Evolutionary conservation across 2,329 filamentous ascomycete genomes (phyloP).

Genomic region (Pseudogymnoascus sp.): DNA sequence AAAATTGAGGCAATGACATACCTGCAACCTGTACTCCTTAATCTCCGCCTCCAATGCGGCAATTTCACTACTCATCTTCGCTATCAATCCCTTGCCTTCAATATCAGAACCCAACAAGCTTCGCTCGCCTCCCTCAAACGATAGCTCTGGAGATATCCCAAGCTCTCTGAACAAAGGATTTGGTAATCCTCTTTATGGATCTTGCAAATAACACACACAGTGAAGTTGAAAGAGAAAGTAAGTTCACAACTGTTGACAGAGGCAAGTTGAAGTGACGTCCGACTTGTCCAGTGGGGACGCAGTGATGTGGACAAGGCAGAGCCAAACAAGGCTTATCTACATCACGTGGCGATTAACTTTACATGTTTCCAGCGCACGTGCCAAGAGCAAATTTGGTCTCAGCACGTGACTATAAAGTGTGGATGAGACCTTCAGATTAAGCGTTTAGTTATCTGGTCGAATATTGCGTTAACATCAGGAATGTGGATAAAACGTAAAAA

Average conservation of each 20-base stretch:
- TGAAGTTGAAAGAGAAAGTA: background rate
- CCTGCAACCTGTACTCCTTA: constrained; percentile 53
- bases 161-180: background rate
- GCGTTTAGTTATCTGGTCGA: too few species aligned
- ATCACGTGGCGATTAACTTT: background rate
- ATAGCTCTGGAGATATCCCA: background rate
- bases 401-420: background rate
- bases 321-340: background rate
- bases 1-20: constrained; percentile 21
- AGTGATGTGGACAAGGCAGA: background rate
- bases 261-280: background rate
- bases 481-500: too few species aligned
- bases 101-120: background rate
- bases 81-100: background rate
- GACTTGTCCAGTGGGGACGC: background rate
- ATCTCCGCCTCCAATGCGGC: constrained; percentile 36
- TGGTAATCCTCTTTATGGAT: background rate
- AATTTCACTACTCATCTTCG: constrained; percentile 24
- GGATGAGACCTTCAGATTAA: too few species aligned
- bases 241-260: background rate
- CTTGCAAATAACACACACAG: background rate
- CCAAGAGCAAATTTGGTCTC: background rate
- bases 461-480: too few species aligned
- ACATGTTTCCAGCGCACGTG: background rate
- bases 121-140: background rate